Conservation (phyloP, 768 basidiomycete species). For the Ephemerocybe angulata region DNA sequence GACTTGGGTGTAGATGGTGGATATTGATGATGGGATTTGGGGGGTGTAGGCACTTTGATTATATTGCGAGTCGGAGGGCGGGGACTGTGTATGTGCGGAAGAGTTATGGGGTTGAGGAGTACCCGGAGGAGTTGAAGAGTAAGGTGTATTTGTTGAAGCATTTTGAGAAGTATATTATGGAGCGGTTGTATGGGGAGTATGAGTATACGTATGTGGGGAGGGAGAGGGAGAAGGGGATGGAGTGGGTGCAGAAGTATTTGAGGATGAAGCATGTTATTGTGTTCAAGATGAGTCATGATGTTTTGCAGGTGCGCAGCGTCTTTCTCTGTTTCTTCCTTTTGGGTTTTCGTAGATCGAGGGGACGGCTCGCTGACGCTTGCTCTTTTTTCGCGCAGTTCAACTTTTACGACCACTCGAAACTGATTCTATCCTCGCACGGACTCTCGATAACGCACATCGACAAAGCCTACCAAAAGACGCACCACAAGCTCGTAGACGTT, state of each 20-base stretch:
- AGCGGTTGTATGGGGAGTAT: slow-evolving; percentile 80
- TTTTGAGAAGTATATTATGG: slow-evolving; percentile 94
- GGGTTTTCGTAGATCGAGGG: slow-evolving; percentile 11
- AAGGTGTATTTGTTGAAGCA: slow-evolving; percentile 92
- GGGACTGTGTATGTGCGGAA: slow-evolving; percentile 70
- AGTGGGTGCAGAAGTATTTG: slow-evolving; percentile 92
- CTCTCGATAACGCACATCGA: slow-evolving; percentile 85
- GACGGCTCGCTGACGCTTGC: slow-evolving; percentile 4
- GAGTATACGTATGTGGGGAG: slow-evolving; percentile 76
- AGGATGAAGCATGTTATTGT: slow-evolving; percentile 97
- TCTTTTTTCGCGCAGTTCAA: slow-evolving; percentile 81
- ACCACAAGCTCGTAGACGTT: slow-evolving; percentile 67
- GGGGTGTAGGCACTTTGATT: slow-evolving; percentile 93
- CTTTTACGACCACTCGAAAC: slow-evolving; percentile 96
- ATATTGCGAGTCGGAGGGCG: slow-evolving; percentile 65
- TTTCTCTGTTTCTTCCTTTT: slow-evolving; percentile 3
- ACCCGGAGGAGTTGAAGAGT: slow-evolving; percentile 80
- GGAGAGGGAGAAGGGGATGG: slow-evolving; percentile 76
- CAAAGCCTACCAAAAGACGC: slow-evolving; percentile 77
- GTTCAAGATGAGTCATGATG: slow-evolving; percentile 93
- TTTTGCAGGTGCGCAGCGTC: slow-evolving; percentile 89
- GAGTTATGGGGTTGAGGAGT: slow-evolving; percentile 62
- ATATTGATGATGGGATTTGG: too few species aligned
- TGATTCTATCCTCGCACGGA: slow-evolving; percentile 82
- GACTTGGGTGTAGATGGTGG: slow-evolving; percentile 1